Percentiles rank a stretch among this genome's conserved stretches.
These are phyloP conservation scores for Wilhelminamyces savonicus DNA, from an alignment of 805 yeast species.

Conservation along the genomic window DNA sequence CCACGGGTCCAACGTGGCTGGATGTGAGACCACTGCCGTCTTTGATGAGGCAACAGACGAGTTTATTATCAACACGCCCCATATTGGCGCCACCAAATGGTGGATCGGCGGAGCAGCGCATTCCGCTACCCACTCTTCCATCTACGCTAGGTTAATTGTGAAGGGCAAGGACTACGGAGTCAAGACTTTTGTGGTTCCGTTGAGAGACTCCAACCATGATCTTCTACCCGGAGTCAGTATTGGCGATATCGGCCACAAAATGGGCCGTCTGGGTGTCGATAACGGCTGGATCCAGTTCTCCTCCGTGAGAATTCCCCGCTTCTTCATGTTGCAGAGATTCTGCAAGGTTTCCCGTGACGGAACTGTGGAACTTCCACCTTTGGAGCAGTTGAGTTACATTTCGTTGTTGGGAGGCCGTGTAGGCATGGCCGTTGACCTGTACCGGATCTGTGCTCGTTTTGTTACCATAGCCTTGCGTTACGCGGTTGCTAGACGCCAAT, in stretches of 20 bases:
- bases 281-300: conserved; percentile 46
- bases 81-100: conserved; percentile 45
- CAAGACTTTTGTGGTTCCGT: conserved; percentile 41
- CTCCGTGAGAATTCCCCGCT: conserved; percentile 37
- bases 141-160: conserved; percentile 38
- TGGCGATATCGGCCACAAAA: conserved; percentile 43
- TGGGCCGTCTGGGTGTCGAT: conserved; percentile 46
- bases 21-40: conserved; percentile 19
- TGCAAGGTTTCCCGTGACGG: conserved; percentile 37
- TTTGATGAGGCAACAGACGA: conserved; percentile 35
- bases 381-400: conserved; percentile 39
- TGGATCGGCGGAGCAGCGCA: conserved; percentile 49
- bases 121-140: conserved; percentile 36
- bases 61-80: conserved; percentile 40
- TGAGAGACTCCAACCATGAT: conserved; percentile 37
- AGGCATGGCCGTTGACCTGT: conserved; percentile 38
- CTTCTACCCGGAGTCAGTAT: conserved; percentile 38
- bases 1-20: conserved; percentile 36
- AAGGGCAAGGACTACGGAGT: conserved; percentile 41
- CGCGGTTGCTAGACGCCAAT: conserved; percentile 42
- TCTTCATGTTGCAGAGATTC: conserved; percentile 40
- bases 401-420: conserved; percentile 42
- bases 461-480: conserved; percentile 39
- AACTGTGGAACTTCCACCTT: conserved; percentile 35
- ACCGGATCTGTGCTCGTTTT: conserved; percentile 36